These are phyloP conservation scores for Hypoxylon rubiginosum DNA, from an alignment of 2,329 filamentous ascomycete species.

Conservation along the genomic window DNA sequence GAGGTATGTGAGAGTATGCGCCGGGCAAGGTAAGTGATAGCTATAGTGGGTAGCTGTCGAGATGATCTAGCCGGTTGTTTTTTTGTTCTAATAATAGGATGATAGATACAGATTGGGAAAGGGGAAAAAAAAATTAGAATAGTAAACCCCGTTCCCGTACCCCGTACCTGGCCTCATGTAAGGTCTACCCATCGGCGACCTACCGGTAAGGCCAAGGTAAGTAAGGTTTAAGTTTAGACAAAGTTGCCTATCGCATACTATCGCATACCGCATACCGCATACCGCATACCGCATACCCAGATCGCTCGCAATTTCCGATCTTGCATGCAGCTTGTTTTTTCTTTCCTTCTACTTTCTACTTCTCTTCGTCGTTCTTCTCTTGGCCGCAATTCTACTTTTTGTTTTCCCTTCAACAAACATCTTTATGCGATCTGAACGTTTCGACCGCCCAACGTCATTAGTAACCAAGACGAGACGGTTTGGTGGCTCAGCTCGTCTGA, in stretches of 20 bases:
- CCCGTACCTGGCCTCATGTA: constrained; percentile 21
- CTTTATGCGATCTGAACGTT: constrained; percentile 9
- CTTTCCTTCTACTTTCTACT: constrained; percentile 24
- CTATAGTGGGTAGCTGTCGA: constrained; percentile 4
- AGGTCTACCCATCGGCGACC: neutral
- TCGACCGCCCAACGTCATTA: constrained; percentile 27
- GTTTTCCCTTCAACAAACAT: constrained; percentile 8
- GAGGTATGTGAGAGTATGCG: constrained; percentile 1
- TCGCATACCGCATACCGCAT: too few relatives aligned
- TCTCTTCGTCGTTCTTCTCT: constrained; percentile 16
- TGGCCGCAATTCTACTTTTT: constrained; percentile 23
- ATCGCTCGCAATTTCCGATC: constrained; percentile 44
- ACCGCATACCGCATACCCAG: constrained; percentile 7
- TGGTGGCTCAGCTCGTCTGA: constrained; percentile 37
- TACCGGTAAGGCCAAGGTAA: constrained; percentile 1
- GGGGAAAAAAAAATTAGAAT: neutral
- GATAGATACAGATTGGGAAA: neutral
- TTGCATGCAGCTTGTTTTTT: constrained; percentile 33
- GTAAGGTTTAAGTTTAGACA: constrained; percentile 1
- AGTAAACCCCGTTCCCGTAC: neutral
- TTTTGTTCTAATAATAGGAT: constrained; percentile 4
- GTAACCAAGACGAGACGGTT: constrained; percentile 15
- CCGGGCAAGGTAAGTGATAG: constrained; percentile 6
- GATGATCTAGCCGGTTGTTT: neutral
- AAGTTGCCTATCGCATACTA: constrained; percentile 15